These are phyloP conservation scores for Diaporthe longicolla DNA, from an alignment of 2,329 filamentous ascomycete species.

Conservation along the genomic window DNA sequence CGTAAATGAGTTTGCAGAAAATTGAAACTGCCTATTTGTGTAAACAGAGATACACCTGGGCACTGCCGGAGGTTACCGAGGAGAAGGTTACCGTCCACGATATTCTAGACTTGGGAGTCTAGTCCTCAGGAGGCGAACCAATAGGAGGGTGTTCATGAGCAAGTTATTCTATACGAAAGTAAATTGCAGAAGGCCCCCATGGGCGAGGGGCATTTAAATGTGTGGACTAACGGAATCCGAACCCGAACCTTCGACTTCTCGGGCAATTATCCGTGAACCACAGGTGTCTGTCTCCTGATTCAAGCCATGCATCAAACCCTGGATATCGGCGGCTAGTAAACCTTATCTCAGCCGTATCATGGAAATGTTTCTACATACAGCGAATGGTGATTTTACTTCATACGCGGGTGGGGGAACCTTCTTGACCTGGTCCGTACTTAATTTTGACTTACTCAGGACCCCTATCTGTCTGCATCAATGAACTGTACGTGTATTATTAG, in stretches of 20 bases:
- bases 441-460: slow-evolving; percentile 24
- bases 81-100: background rate
- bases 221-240: background rate
- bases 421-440: background rate
- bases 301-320: background rate
- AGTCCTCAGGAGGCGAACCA: background rate
- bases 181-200: background rate
- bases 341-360: background rate
- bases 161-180: background rate
- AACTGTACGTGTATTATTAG: background rate
- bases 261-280: background rate
- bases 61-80: background rate
- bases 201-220: background rate
- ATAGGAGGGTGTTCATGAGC: background rate
- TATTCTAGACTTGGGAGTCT: background rate
- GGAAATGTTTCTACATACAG: background rate
- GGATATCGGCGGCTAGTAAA: slow-evolving; percentile 6
- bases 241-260: background rate
- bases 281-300: background rate
- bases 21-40: background rate
- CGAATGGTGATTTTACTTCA: background rate
- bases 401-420: background rate
- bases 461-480: slow-evolving; percentile 12
- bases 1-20: background rate
- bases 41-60: background rate